Conservation (phyloP, 2,329 filamentous ascomycete species). For the Talaromyces marneffei region DNA sequence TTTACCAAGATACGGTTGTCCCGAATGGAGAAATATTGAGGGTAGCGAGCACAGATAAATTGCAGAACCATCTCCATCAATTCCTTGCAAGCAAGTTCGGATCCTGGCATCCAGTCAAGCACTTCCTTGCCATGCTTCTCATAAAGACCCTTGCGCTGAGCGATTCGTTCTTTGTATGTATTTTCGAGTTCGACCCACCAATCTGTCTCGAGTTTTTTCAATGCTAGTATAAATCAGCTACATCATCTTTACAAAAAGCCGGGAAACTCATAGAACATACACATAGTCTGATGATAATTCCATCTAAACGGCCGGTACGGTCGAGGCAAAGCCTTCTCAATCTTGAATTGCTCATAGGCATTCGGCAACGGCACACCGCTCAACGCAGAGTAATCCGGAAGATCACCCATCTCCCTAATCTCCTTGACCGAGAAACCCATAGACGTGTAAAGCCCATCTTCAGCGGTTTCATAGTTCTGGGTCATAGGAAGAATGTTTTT, state of each 20-base stretch:
- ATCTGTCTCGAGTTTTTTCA: slow-evolving; percentile 71
- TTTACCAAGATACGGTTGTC: slow-evolving; percentile 61
- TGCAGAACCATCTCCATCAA: slow-evolving; percentile 82
- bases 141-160: slow-evolving; percentile 62
- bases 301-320: slow-evolving; percentile 79
- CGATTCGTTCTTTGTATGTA: slow-evolving; percentile 62
- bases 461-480: slow-evolving; percentile 33
- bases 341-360: slow-evolving; percentile 60
- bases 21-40: slow-evolving; percentile 61
- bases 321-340: slow-evolving; percentile 61
- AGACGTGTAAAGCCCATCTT: slow-evolving; percentile 49
- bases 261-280: slow-evolving; percentile 46
- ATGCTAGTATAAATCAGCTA: slow-evolving; percentile 46
- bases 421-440: slow-evolving; percentile 67
- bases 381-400: slow-evolving; percentile 70
- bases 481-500: slow-evolving; percentile 38
- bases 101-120: slow-evolving; percentile 64
- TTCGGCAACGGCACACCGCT: slow-evolving; percentile 67
- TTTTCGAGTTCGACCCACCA: slow-evolving; percentile 87
- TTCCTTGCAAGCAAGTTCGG: slow-evolving; percentile 74
- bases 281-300: slow-evolving; percentile 88
- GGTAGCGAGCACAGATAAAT: slow-evolving; percentile 72
- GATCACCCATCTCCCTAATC: slow-evolving; percentile 64
- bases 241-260: neutral
- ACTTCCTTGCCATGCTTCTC: slow-evolving; percentile 58